These are phyloP conservation scores for Solanum hybrid DNA, from an alignment of 305 asterid species.

Conservation along the genomic window DNA sequence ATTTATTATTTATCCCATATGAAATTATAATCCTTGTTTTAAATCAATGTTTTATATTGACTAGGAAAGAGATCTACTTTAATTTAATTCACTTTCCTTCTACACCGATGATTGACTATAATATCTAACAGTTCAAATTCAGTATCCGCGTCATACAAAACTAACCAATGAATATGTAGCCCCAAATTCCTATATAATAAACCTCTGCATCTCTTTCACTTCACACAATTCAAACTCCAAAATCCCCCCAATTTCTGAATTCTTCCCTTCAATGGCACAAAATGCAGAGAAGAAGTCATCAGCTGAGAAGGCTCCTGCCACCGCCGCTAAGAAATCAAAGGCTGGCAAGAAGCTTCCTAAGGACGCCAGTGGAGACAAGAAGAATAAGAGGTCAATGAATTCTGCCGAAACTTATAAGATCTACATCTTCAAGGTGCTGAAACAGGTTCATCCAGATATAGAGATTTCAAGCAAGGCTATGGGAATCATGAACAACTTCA, in stretches of 20 bases:
- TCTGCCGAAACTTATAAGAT: not conserved
- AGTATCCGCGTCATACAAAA: not conserved
- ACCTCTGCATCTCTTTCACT: not conserved
- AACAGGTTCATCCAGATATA: not conserved
- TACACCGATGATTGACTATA: not conserved
- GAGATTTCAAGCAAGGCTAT: not conserved
- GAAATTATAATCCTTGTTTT: not conserved
- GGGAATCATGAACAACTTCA: not conserved
- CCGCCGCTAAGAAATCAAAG: not conserved
- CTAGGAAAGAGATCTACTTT: not conserved
- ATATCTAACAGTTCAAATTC: not conserved
- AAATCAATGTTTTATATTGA: not conserved
- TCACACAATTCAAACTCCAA: not conserved
- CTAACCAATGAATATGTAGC: not conserved
- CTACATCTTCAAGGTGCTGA: not conserved
- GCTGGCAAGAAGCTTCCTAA: not conserved
- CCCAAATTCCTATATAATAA: not conserved
- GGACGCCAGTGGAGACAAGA: not conserved
- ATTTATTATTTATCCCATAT: not conserved
- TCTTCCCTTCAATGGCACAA: not conserved
- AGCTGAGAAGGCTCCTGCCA: not conserved
- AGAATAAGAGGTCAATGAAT: constrained; percentile 13
- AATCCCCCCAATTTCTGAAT: not conserved
- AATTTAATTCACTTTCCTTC: not conserved
- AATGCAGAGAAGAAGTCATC: not conserved